Conservation (phyloP, 257 asterid species). For the Ophiorrhiza pumila region DNA sequence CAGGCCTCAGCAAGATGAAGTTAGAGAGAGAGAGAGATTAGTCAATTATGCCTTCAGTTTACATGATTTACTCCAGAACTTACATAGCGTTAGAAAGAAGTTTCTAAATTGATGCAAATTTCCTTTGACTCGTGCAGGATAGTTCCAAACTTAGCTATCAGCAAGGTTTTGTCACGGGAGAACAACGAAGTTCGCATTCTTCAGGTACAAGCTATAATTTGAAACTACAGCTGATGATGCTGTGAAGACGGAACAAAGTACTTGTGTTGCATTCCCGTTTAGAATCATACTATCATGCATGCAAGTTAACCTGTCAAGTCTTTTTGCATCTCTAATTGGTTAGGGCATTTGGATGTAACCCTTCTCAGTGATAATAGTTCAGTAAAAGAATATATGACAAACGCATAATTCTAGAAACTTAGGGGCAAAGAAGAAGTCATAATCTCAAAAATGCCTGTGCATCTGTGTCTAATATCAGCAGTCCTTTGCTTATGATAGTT, state of each 20-base stretch:
- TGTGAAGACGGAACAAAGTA: background rate
- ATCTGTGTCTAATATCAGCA: background rate
- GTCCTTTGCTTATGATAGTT: background rate
- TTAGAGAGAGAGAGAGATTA: background rate
- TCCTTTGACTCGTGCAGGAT: slow-evolving; percentile 53
- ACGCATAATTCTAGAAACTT: background rate
- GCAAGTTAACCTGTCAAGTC: background rate
- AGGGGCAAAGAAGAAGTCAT: background rate
- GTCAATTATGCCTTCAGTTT: background rate
- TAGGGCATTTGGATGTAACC: background rate
- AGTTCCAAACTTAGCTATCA: slow-evolving; percentile 94
- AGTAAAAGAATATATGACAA: background rate
- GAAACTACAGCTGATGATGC: background rate
- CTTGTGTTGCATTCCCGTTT: background rate
- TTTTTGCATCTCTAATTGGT: background rate
- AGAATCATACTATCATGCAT: background rate
- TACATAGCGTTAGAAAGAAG: no score
- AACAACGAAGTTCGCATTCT: slow-evolving; percentile 87
- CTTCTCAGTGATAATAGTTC: background rate
- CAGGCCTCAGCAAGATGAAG: no score
- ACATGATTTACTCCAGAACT: background rate
- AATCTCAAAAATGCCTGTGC: background rate
- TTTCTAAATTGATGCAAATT: background rate
- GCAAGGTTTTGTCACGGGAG: slow-evolving; percentile 86
- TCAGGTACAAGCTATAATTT: slow-evolving; percentile 50